Conservation (phyloP, 2,329 filamentous ascomycete genomes). For the Neonectria ditissima region DNA sequence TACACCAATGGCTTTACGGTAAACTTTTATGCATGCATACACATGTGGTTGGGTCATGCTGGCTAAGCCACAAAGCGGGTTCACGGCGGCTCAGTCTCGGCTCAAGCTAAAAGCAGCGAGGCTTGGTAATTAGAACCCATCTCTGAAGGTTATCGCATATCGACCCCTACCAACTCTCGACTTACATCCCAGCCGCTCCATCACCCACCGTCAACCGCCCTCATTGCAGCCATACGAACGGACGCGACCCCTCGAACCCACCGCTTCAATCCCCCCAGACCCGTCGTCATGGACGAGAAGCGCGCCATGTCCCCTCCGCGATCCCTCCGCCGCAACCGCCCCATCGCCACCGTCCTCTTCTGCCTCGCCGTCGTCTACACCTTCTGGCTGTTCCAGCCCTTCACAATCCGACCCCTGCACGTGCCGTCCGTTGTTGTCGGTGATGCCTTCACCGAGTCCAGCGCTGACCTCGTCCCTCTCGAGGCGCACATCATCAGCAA, state of each 20-base stretch:
- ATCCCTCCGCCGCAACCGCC: slow-evolving; percentile 41
- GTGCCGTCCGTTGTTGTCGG: slow-evolving; percentile 4
- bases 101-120: too few relatives aligned
- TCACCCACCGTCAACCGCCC: not conserved
- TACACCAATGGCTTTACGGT: too few relatives aligned
- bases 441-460: slow-evolving; percentile 22
- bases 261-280: slow-evolving; percentile 3
- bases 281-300: slow-evolving; percentile 50
- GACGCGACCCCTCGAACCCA: not conserved
- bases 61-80: too few relatives aligned
- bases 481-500: slow-evolving; percentile 98
- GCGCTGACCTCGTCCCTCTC: slow-evolving; percentile 71
- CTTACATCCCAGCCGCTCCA: slow-evolving; percentile 1
- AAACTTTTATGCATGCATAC: too few relatives aligned
- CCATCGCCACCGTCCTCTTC: slow-evolving; percentile 39
- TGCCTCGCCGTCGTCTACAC: slow-evolving; percentile 42
- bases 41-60: too few relatives aligned
- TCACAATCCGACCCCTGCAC: slow-evolving; percentile 25
- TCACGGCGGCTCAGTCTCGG: too few relatives aligned
- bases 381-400: slow-evolving; percentile 45
- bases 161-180: not conserved
- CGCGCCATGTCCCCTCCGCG: slow-evolving; percentile 40
- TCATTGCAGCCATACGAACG: not conserved
- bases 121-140: too few relatives aligned
- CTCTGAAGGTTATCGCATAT: not conserved